Base-by-base conservation (phyloP, 164 flowering plant species). In the Annona cherimola region DNA sequence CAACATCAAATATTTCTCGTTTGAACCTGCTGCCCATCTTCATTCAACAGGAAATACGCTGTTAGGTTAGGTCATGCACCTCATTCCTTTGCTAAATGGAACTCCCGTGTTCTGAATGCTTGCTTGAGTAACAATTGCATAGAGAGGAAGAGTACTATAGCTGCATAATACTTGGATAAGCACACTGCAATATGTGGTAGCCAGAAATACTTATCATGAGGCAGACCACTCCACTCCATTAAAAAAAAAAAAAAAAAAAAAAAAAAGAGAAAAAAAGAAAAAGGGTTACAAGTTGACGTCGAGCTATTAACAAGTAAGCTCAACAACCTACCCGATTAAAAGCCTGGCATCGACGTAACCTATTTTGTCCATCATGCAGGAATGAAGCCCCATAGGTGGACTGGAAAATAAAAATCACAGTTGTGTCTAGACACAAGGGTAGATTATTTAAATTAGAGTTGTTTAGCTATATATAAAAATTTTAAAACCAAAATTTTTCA, bases 51-150 rank as follows among this genome's bases (percentile, higher is more conserved):
- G 14, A 8, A 50, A 50, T 4, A 50, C 9, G 14, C 3, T 50
- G 14, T 8, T 20, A 16, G 3, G 4, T 2, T 16, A 61, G 5
- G 26, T 26, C 35, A 26, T 26, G 35, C 35, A 26, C 35, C 35
- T 26, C 26, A 63, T 45, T 1, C 20, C 16, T 42, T 68, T 45
- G 1, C 41, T 18, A 20, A 18, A 39, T 39, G 20, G 20, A 67
- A 18, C 39, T 39, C 66, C 4, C 70, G n/a, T 44, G 35, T 63
- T 50, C 3, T 20, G 42, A 40, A 20, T n/a, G 65, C 80, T 67
- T 72, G 92, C 97, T 94, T 95, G 99, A 19, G 96, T 87, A 63
- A 95, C 98, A 65, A 95, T 83, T 42, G 96, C 99, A 76, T 92
- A 94, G 26, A 94, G 84, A 5, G 99, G 99, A 42, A 94, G 85